Percentiles rank a stretch among this genome's conserved stretches.
phyloP scores from a whole-genome alignment of 1,284 basidiomycete genomes.

The Neonothopanus nambi region DNA sequence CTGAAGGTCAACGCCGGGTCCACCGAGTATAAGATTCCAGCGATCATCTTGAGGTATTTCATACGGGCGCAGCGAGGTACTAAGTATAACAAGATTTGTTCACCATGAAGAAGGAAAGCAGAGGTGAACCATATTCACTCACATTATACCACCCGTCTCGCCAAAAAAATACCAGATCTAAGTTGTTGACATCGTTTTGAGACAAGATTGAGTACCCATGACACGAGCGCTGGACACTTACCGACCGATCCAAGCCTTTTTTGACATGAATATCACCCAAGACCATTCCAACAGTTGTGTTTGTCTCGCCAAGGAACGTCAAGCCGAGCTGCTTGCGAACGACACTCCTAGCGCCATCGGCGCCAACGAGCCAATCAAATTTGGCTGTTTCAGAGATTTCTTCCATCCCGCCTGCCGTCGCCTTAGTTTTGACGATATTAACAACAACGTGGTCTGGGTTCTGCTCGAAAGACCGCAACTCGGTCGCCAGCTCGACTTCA shows the following conservation, averaged over 20 bases:
- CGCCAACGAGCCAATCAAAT: conserved; percentile 12
- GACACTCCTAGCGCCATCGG: conserved; percentile 15
- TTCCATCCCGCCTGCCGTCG: conserved; percentile 1
- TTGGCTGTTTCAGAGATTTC: conserved; percentile 12
- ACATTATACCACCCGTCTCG: conserved; percentile 27
- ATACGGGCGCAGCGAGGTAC: conserved; percentile 33
- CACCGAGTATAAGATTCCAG: conserved; percentile 35
- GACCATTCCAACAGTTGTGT: conserved; percentile 17
- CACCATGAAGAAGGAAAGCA: conserved; percentile 26
- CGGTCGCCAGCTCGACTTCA: conserved; percentile 31
- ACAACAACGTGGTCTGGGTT: conserved; percentile 23
- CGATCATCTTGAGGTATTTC: conserved; percentile 27
- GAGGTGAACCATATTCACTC: conserved; percentile 8
- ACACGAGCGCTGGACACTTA: neutral
- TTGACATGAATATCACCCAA: conserved; percentile 28
- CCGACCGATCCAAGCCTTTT: conserved; percentile 30
- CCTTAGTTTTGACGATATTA: conserved; percentile 4
- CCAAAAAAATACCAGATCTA: conserved; percentile 31
- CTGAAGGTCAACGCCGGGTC: conserved; percentile 28
- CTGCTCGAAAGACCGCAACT: conserved; percentile 32
- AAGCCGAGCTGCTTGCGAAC: conserved; percentile 32
- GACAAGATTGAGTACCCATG: neutral
- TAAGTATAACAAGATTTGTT: conserved; percentile 23
- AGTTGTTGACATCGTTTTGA: neutral
- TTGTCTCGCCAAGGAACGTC: conserved; percentile 32